phyloP scores from a whole-genome alignment of 176 grass and related monocot species.

The Leersia perrieri region DNA sequence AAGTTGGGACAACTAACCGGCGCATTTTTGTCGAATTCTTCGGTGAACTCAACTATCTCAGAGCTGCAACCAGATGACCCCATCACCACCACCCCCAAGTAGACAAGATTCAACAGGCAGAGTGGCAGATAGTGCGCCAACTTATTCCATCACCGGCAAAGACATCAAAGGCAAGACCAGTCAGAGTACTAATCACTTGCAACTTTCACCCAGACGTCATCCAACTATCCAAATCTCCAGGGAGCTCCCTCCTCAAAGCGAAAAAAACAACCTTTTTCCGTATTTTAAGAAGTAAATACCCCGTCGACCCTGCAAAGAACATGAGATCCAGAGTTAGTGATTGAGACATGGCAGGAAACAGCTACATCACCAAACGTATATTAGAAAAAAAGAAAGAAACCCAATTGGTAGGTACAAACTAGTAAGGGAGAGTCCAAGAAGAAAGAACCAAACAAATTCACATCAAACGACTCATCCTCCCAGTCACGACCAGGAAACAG shows the following conservation, averaged over 20 bases:
- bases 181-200: constrained; percentile 27
- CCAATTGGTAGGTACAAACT: background rate
- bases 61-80: constrained; percentile 66
- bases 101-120: constrained; percentile 28
- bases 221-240: constrained; percentile 3
- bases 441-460: constrained; percentile 4
- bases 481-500: background rate
- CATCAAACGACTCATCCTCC: background rate
- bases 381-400: constrained; percentile 9
- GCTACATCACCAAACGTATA: constrained; percentile 11
- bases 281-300: background rate
- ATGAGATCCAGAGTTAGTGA: constrained; percentile 49
- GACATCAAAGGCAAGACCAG: constrained; percentile 7
- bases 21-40: constrained; percentile 44
- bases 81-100: constrained; percentile 39
- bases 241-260: background rate
- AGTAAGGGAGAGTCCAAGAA: background rate
- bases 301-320: constrained; percentile 43
- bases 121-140: constrained; percentile 9
- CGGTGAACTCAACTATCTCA: constrained; percentile 88
- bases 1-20: constrained; percentile 41
- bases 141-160: constrained; percentile 30
- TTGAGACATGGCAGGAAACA: constrained; percentile 43
- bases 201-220: constrained; percentile 40
- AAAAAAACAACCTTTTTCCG: constrained; percentile 17